Base-by-base conservation (phyloP, 495 filamentous ascomycete genomes). In the Halenospora varia region DNA sequence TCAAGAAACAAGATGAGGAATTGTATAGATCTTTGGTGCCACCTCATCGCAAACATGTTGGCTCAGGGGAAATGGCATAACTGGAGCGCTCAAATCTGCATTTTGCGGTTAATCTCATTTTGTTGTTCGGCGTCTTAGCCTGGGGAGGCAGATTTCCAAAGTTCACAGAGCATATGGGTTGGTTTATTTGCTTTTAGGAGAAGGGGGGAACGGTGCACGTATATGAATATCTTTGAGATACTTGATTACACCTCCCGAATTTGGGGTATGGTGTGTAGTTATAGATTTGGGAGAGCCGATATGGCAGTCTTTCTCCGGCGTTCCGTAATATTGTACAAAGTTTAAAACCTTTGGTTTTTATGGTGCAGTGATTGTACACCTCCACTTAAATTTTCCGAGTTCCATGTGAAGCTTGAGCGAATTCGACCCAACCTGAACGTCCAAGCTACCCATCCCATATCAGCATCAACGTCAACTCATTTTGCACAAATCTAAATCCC, bases 1-100 rank as follows among this genome's bases (percentile, higher is more conserved):
- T 8, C 11, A 6, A 45, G 48, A 29, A 24, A 9, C 25, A n/a
- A 19, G 23, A 19, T 51, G 20, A n/a, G 25, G 23, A n/a, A 51
- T 51, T 51, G 42, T 51, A 29, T 26, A 29, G 48, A 25, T 51
- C 25, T 51, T 51, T 24, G 2, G n/a, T 20, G 24, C 10, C n/a
- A 24, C 48, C 15, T 15, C 25, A 26, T 45, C n/a, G 6, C 11
- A 45, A n/a, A 45, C 42, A 45, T 45, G n/a, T 20, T n/a, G 8
- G 42, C 8, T 6, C n/a, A 8, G 18, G 18, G n/a, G 42, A 20
- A 45, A 45, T 9, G 13, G 11, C 42, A 45, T n/a, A 45, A 45
- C 8, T 45, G 42, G 42, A 20, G 42, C 42, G 17, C 11, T 4
- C n/a, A 17, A 45, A 4, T 20, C 6, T 45, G 13, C 18, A 20